Evolutionary conservation across 106 monocot species (phyloP), one percentile per base, ranked within the genome.

Genomic region (Allium fistulosum): DNA sequence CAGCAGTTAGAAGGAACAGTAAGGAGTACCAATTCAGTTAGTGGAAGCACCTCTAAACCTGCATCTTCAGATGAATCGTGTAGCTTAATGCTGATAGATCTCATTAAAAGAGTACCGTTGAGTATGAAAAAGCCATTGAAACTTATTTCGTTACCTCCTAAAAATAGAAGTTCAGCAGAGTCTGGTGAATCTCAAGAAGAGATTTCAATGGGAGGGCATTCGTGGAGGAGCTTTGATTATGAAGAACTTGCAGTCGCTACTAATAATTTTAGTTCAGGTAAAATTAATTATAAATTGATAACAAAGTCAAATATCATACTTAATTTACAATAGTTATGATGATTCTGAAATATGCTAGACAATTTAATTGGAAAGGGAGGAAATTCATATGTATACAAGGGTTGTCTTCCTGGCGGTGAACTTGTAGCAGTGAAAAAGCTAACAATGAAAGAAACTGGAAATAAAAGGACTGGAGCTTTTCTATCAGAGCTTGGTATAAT

Each of bases 401-500:
- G 97, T 12, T 62, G 71, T 18, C 77, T 92, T 56, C 65, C 76
- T 9, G 80, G 89, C 51, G 92, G 90, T 7, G 84, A 87, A 55
- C 65, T 99, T 10, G 86, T 99, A 13, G 97, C 97, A 7, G 89
- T 99, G 72, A 99, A 99, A 76, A 89, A 71, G 62, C 51, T 92
- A 73, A 92, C 72, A 62, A 99, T 80, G 67, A 81, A 71, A 11
- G 73, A 79, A 15, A 87, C 74, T 2, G 83, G 86, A 75, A 92
- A 92, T 65, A 77, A 84, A 64, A 84, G 87, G 53, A 69, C 78
- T 9, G 69, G 69, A n/a, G 97, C 89, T 81, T 99, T 99, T 70
- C 57, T 99, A 48, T 82, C 92, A 0, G 97, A 99, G 74, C 92
- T 99, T 14, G 97, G 97, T 51, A 87, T 92, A 13, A 99, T 99